These are phyloP conservation scores for Suillus sp. DNA, from an alignment of 768 basidiomycete genomes.

Conservation along the genomic window DNA sequence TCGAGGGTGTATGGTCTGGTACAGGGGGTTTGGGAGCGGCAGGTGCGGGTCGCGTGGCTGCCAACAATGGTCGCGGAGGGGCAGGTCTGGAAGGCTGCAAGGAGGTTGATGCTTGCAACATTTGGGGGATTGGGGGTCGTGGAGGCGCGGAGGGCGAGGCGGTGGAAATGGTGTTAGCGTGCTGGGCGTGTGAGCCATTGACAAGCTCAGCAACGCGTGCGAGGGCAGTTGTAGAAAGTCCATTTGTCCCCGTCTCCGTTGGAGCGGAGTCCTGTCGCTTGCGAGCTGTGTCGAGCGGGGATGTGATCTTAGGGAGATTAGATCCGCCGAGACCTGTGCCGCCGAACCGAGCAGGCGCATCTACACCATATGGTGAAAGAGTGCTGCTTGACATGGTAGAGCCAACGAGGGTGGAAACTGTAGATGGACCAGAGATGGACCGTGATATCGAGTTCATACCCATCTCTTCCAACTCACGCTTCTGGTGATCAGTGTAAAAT, in stretches of 20 bases:
- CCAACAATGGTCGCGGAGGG: conserved; percentile 66
- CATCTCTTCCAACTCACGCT: conserved; percentile 83
- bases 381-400: conserved; percentile 24
- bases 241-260: conserved; percentile 34
- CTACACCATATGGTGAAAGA: conserved; percentile 36
- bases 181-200: conserved; percentile 49
- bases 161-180: conserved; percentile 43
- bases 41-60: conserved; percentile 56
- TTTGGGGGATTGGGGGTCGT: conserved; percentile 32
- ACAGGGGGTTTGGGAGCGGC: conserved; percentile 44
- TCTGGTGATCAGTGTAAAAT: conserved; percentile 98
- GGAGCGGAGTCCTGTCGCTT: conserved; percentile 53
- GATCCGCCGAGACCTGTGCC: conserved; percentile 89
- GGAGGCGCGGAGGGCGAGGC: conserved; percentile 27
- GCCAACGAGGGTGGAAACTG: conserved; percentile 38
- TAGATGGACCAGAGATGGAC: conserved; percentile 22
- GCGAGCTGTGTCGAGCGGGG: conserved; percentile 37
- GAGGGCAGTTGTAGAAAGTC: conserved; percentile 44
- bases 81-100: conserved; percentile 65
- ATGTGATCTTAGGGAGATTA: conserved; percentile 45
- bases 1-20: conserved; percentile 57
- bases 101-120: conserved; percentile 34
- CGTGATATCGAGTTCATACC: conserved; percentile 31
- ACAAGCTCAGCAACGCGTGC: conserved; percentile 66
- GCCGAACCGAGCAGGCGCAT: conserved; percentile 80